These are phyloP conservation scores for Crassisporium funariophilum DNA, from an alignment of 768 basidiomycete genomes.

Conservation along the genomic window DNA sequence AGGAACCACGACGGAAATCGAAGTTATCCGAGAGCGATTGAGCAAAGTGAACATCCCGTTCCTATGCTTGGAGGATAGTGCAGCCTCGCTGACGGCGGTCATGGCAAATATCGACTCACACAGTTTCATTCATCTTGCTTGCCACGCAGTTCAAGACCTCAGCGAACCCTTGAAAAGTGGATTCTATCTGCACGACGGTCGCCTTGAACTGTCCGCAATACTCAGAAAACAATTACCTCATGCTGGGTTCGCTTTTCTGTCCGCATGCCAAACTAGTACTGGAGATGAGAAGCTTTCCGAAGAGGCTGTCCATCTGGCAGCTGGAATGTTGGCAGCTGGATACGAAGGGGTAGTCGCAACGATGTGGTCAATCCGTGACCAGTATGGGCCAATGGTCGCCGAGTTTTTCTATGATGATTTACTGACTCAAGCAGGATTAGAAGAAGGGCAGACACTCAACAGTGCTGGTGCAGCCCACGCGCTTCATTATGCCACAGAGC, in stretches of 20 bases:
- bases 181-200: constrained; percentile 21
- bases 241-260: constrained; percentile 37
- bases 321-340: constrained; percentile 37
- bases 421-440: neutral
- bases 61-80: constrained; percentile 18
- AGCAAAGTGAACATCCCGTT: constrained; percentile 7
- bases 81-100: constrained; percentile 14
- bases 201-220: constrained; percentile 13
- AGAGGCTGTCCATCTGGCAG: constrained; percentile 40
- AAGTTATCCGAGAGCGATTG: neutral
- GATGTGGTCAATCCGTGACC: constrained; percentile 41
- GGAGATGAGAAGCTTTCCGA: constrained; percentile 29
- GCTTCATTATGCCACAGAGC: constrained; percentile 3
- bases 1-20: constrained; percentile 6
- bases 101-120: constrained; percentile 12
- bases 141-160: constrained; percentile 31
- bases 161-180: constrained; percentile 24
- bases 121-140: constrained; percentile 35
- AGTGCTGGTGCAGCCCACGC: constrained; percentile 10
- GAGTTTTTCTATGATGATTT: constrained; percentile 28
- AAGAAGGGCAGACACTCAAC: neutral
- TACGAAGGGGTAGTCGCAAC: constrained; percentile 36
- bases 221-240: constrained; percentile 7
- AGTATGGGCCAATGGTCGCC: constrained; percentile 29
- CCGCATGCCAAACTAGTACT: constrained; percentile 41